phyloP scores from a whole-genome alignment of 441 rosid genomes.

The Gossypium schwendimanii region DNA sequence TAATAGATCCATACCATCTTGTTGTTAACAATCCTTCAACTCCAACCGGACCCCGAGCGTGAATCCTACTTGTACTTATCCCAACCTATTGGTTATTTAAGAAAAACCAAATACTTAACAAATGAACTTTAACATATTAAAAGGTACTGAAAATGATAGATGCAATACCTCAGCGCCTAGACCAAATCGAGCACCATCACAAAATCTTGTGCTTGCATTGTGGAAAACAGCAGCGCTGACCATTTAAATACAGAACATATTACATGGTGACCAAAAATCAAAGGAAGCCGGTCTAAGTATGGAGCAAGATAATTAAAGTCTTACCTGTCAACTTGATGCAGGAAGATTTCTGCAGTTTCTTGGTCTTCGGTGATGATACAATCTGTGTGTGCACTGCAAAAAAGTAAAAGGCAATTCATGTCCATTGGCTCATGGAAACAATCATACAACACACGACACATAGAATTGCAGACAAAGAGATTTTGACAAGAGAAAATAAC shows the following conservation, averaged over 20 bases:
- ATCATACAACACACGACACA: neutral
- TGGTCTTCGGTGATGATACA: conserved; percentile 75
- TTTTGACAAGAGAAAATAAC: conserved; percentile 10
- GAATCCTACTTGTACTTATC: conserved; percentile 92
- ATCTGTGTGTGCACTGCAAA: conserved; percentile 86
- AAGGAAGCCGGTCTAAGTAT: no score
- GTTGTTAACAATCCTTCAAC: conserved; percentile 94
- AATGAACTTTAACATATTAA: conserved; percentile 1
- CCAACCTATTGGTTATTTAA: conserved; percentile 60
- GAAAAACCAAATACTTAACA: neutral
- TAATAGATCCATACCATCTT: conserved; percentile 54
- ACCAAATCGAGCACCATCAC: conserved; percentile 93
- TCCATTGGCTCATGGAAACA: neutral
- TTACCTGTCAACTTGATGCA: conserved; percentile 82
- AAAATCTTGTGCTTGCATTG: conserved; percentile 93
- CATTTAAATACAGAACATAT: conserved; percentile 3
- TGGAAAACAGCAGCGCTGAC: conserved; percentile 97
- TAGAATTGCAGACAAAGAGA: conserved; percentile 15
- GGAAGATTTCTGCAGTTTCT: conserved; percentile 64
- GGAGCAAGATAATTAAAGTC: neutral
- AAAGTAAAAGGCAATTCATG: conserved; percentile 7
- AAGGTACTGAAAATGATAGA: neutral
- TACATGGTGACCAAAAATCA: neutral
- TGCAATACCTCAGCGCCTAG: conserved; percentile 95
- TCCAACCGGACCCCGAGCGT: conserved; percentile 98